Evolutionary conservation across 2,329 filamentous ascomycete species (phyloP), one percentile per base, ranked within the genome.

Genomic region (Colletotrichum phormii): DNA sequence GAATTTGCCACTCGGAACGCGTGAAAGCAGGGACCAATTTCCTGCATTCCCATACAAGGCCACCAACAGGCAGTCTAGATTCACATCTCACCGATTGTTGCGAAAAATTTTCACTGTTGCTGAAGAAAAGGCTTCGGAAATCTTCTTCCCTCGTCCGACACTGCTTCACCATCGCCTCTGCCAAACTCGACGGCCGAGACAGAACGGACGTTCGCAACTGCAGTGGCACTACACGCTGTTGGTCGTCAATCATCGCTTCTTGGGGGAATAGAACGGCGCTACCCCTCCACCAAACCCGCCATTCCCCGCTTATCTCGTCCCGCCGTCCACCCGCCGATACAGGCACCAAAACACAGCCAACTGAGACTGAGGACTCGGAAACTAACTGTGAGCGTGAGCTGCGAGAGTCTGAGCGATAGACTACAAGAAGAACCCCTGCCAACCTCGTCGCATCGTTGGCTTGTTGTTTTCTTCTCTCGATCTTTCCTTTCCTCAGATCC

Each of bases 161-260:
- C 67, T 64, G 60, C 33, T 42, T 26, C 59, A 59, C 65, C 42
- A 37, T 31, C 9, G 29, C 57, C 62, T 51, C 51, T 72, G 71
- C 71, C 71, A 73, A 72, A 71, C 66, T 66, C 66, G 70, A 70
- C 69, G 69, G 55, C 59, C 70, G 70, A 72, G 66, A 72, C 70
- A 72, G 60, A 26, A 64, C 60, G 33, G 66, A 53, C 66, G 64
- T 37, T 53, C 60, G 49, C 54, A 54, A 54, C 22, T 24, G 51
- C 26, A 54, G 51, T 24, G 8, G 64, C 54, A 46, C 29, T 37
- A 31, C 57, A 72, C 62, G 31, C 22, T 35, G 59, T 59, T 65
- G 31, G 42, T 51, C 51, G 71, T 71, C 71, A 65, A 71, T 73
- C 71, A 51, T 71, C 71, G 35, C 67, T 73, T n/a, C 35, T 72